Conservation (phyloP, 2,329 filamentous ascomycete genomes). For the Tolypocladium pustulatum region DNA sequence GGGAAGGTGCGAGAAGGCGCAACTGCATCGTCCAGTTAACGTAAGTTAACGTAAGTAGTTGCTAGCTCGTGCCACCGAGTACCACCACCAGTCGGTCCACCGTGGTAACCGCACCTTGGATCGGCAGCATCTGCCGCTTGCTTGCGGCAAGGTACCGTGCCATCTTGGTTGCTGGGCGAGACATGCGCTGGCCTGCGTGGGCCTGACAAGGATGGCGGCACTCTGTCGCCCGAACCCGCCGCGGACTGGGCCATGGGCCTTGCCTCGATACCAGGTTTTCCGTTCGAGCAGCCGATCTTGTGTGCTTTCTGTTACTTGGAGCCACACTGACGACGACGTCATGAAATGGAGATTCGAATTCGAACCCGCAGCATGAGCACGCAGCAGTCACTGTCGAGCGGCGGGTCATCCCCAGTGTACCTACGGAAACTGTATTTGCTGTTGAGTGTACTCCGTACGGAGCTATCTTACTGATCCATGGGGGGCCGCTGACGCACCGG, state of each 20-base stretch:
- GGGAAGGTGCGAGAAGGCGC: constrained; percentile 1
- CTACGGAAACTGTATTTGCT: too few relatives aligned
- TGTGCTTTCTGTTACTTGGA: too few relatives aligned
- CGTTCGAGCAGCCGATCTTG: background rate
- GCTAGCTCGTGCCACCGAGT: constrained; percentile 1
- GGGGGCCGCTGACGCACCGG: background rate
- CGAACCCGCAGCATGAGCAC: background rate
- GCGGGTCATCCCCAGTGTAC: too few relatives aligned
- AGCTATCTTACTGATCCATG: too few relatives aligned
- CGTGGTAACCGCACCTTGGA: background rate
- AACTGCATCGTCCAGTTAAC: constrained; percentile 1
- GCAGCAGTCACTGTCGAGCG: background rate
- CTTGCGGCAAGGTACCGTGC: background rate
- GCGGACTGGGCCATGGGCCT: background rate
- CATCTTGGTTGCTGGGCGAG: background rate
- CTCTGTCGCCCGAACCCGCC: background rate
- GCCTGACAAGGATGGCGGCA: background rate
- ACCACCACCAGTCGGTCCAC: background rate
- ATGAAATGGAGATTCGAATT: too few relatives aligned
- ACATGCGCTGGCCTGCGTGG: background rate
- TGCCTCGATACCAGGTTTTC: background rate
- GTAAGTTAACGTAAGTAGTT: too few relatives aligned
- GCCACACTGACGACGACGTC: too few relatives aligned
- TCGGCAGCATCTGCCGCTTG: background rate
- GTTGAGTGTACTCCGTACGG: background rate